Evolutionary conservation across 129 eudicot genomes (phyloP).

Genomic region (Escallonia rubra): DNA sequence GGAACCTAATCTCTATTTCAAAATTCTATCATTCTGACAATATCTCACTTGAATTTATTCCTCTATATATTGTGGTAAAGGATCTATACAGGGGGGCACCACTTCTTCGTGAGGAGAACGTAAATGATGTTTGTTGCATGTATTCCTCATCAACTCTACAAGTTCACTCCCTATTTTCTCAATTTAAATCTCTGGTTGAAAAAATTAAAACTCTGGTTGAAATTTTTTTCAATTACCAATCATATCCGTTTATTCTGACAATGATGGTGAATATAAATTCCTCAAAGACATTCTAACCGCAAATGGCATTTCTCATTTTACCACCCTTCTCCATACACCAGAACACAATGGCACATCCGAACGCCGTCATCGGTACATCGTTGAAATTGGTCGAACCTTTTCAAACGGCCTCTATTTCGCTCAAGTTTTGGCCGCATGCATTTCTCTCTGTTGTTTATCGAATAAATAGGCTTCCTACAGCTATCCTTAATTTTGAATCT

Average conservation of each 20-base stretch:
- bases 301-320: slow-evolving; percentile 3
- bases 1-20: slow-evolving; percentile 6
- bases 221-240: not conserved
- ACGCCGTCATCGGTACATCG: not conserved
- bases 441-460: too few species aligned
- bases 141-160: too few species aligned
- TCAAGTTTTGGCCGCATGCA: too few species aligned
- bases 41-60: not conserved
- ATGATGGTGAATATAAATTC: slow-evolving; percentile 1
- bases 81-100: slow-evolving; percentile 7
- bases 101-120: not conserved
- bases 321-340: slow-evolving; percentile 1
- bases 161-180: too few species aligned
- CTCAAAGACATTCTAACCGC: not conserved
- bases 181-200: too few species aligned
- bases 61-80: not conserved
- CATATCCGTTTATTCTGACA: not conserved
- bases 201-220: too few species aligned
- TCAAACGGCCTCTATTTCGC: too few species aligned
- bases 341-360: not conserved
- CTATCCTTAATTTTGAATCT: too few species aligned
- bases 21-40: slow-evolving; percentile 9
- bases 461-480: too few species aligned
- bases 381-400: not conserved
- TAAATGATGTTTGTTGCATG: not conserved